Evolutionary conservation across 441 rosid species (phyloP), one percentile per base, ranked within the genome.

Genomic region (Pelargonium australe): DNA sequence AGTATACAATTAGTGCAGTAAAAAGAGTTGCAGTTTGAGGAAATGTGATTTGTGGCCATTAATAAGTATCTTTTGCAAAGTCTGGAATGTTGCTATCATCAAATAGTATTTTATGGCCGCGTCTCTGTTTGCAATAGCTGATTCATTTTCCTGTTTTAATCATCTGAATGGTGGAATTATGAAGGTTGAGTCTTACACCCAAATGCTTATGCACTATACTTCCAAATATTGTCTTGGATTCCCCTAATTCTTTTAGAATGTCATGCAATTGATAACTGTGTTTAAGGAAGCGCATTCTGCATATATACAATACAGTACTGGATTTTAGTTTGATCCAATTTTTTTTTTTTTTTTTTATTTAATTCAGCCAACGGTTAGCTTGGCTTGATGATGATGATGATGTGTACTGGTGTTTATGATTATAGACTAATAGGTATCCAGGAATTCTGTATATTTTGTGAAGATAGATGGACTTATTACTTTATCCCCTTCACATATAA

Each of bases 1-100:
- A 61, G 62, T 47, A 47, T 44, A 70, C 40, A 34, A 49, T 25
- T 43, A 25, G 7, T 49, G 13, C 1, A 66, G 7, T 72, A 31
- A 31, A 17, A 44, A 66, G 63, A 67, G 3, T 67, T 28, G 49
- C 43, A 44, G 16, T 20, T 5, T 20, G 4, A 58, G 63, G 5
- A 58, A 58, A 58, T 58, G 14, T 55, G 19, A 55, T 17, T 14
- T 53, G 20, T 53, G 4, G 0, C 20, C 10, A 57, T 57, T 57
- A 57, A 6, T 57, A 17, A 41, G 11, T 8, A 2, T 57, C 7
- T 57, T 17, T 19, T 57, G 62, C 1, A 8, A 44, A 16, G n/a
- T 11, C 19, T 13, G 12, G 34, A 41, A 40, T 25, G 5, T 10
- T 41, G 12, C 53, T 2, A 16, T 40, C 12, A 28, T 8, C 12